These are phyloP conservation scores for Trichoderma atroviride DNA, from an alignment of 2,329 filamentous ascomycete species.

Conservation along the genomic window DNA sequence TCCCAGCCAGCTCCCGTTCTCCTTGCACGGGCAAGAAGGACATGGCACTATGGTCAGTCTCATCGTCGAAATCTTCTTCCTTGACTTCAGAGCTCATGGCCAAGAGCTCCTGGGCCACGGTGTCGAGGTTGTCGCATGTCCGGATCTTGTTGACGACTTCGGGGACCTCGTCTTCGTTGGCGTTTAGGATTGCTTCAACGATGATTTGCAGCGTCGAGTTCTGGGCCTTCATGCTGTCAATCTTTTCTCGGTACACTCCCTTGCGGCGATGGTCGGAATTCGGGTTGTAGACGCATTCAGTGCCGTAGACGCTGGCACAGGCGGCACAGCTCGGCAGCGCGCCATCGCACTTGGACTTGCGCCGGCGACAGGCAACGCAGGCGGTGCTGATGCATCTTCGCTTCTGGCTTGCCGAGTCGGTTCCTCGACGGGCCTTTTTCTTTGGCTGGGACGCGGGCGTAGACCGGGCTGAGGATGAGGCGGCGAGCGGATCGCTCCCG, in stretches of 20 bases:
- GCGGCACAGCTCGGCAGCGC: slow-evolving; percentile 89
- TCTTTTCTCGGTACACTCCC: slow-evolving; percentile 93
- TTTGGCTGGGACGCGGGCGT: slow-evolving; percentile 34
- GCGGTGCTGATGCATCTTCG: slow-evolving; percentile 82
- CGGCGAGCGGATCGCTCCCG: background rate
- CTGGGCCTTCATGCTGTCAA: slow-evolving; percentile 82
- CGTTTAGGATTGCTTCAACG: slow-evolving; percentile 89
- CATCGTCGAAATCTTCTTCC: slow-evolving; percentile 38
- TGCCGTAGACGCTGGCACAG: slow-evolving; percentile 92
- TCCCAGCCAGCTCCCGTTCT: slow-evolving; percentile 83
- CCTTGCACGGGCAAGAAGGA: slow-evolving; percentile 51
- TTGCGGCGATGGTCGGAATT: slow-evolving; percentile 95
- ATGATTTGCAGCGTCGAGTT: slow-evolving; percentile 90
- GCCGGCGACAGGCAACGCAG: slow-evolving; percentile 75
- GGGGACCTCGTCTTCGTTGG: slow-evolving; percentile 81
- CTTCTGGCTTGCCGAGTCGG: slow-evolving; percentile 59
- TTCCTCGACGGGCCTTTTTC: slow-evolving; percentile 56
- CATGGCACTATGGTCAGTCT: slow-evolving; percentile 45
- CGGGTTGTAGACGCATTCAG: slow-evolving; percentile 90
- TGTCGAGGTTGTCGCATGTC: slow-evolving; percentile 72
- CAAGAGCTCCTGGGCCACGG: slow-evolving; percentile 56
- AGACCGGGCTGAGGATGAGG: slow-evolving; percentile 5
- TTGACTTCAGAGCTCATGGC: slow-evolving; percentile 42
- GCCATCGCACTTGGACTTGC: slow-evolving; percentile 90
- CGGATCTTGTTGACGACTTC: slow-evolving; percentile 84